Evolutionary conservation across 176 grass and related monocot species (phyloP), one percentile per base, ranked within the genome.

Genomic region (Hordeum vulgare): DNA sequence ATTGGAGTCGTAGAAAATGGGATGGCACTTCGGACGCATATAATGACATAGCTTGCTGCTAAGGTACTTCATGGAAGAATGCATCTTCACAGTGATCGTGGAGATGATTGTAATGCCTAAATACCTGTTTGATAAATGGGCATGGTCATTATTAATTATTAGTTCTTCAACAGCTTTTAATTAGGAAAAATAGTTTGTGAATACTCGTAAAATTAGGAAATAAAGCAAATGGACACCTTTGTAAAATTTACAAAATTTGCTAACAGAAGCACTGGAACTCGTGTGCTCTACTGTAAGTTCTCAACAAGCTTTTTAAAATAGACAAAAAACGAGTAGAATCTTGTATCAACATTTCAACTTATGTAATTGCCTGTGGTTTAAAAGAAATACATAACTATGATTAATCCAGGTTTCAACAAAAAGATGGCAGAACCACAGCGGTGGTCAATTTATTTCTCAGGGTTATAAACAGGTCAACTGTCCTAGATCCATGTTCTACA

Each of bases 11-110:
- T 94, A 98, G 28, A 98, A 89, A 74, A 98, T 91, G 11, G 91
- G 86, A 82, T 94, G 92, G 61, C 95, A 94, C 77, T 94, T 98
- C 29, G 82, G 91, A 73, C 85, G 90, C 90, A 94, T 92, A 70
- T 94, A 91, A 60, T 81, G 70, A 36, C 71, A 86, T 39, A 94
- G 78, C 74, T 94, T 94, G 66, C 31, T 74, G 58, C 81, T 76
- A 89, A 89, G 82, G 79, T 81, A 57, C 39, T 74, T 61, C 37
- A 64, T 75, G 24, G 88, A 91, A 82, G 67, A 84, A 86, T 83
- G 64, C 34, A 21, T 40, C 37, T 94, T 78, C 28, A 93, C 80
- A 37, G 92, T 98, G 37, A 98, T 82, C 41, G 95, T 90, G 44
- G 92, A 94, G 42, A 74, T 91, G 54, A 98, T 91, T 74, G 66